Evolutionary conservation across 208 protist species (phyloP), one percentile per base, ranked within the genome.

Genomic region (Trypanosoma caninum): DNA sequence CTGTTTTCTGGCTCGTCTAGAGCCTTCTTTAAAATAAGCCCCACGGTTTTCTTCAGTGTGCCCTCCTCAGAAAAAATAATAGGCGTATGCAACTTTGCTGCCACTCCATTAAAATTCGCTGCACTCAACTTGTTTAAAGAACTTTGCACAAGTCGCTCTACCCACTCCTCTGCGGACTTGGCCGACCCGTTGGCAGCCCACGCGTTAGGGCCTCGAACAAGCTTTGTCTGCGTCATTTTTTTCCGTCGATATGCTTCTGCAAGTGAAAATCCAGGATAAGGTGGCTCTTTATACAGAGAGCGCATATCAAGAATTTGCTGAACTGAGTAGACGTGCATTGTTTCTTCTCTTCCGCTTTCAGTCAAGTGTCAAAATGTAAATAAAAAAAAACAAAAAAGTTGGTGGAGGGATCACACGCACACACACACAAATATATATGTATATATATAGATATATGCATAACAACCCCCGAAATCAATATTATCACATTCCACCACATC

Each of bases 1-100:
- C 84, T 88, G 68, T 87, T 84, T 69, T 89, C 82, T 25, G 89
- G 89, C 69, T 95, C 89, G 37, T 88, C 76, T 7, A 95, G 76
- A 14, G 84, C 89, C 74, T 93, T 95, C 14, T 76, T 65, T 57
- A 91, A 91, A 65, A 95, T 90, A 42, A 93, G 55, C 27, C 51
- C 51, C 34, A 91, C 84, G 38, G 90, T 78, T 59, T 67, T 81
- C 18, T 76, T 66, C 14, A 88, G 46, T 28, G 78, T 80, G 20
- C 84, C 79, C 28, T 67, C 44, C 44, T 78, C 78, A 34, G 73
- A 72, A 58, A 95, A 89, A 13, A 93, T 73, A 59, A 80, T 61
- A 37, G 72, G 67, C 25, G 74, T 88, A 47, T 80, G 71, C 23
- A 95, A 63, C 51, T 81, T 72, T 37, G 60, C 65, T 9, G 91